These are phyloP conservation scores for Phytophthora pluvialis DNA, from an alignment of 352 stramenopile species.

Conservation along the genomic window DNA sequence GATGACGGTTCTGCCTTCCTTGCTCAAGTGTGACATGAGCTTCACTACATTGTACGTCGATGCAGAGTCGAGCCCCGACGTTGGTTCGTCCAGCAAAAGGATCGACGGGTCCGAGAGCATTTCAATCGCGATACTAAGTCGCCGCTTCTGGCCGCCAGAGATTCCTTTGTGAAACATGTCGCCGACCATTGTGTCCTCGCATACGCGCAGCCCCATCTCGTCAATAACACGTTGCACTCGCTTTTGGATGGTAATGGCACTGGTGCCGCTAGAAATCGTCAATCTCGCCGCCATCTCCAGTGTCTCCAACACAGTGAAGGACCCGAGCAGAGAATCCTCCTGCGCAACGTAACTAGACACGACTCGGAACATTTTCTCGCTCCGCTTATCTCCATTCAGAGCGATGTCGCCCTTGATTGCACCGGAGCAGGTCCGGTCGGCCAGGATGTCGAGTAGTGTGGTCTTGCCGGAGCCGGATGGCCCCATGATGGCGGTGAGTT, in stretches of 20 bases:
- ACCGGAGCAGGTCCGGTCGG: conserved; percentile 42
- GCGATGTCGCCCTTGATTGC: conserved; percentile 48
- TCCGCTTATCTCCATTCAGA: conserved; percentile 51
- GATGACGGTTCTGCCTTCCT: conserved; percentile 77
- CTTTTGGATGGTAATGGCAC: conserved; percentile 28
- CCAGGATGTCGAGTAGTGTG: conserved; percentile 73
- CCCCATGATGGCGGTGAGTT: conserved; percentile 71
- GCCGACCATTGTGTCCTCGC: conserved; percentile 66
- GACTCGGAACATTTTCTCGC: conserved; percentile 38
- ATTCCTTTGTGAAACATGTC: conserved; percentile 88
- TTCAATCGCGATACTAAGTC: conserved; percentile 94
- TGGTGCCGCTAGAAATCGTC: conserved; percentile 31
- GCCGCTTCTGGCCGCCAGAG: conserved; percentile 89
- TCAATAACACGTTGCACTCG: conserved; percentile 64
- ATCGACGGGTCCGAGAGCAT: conserved; percentile 94
- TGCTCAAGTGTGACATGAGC: conserved; percentile 49
- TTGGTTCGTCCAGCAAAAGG: conserved; percentile 95
- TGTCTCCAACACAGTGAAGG: conserved; percentile 71
- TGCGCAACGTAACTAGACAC: conserved; percentile 68
- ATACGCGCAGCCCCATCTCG: conserved; percentile 68
- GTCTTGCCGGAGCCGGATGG: conserved; percentile 70
- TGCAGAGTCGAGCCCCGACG: conserved; percentile 89
- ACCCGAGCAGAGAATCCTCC: conserved; percentile 60
- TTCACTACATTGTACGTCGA: conserved; percentile 90
- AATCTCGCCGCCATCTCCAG: conserved; percentile 58